phyloP scores from a whole-genome alignment of 1,284 basidiomycete genomes.

The Heterobasidion irregulare region DNA sequence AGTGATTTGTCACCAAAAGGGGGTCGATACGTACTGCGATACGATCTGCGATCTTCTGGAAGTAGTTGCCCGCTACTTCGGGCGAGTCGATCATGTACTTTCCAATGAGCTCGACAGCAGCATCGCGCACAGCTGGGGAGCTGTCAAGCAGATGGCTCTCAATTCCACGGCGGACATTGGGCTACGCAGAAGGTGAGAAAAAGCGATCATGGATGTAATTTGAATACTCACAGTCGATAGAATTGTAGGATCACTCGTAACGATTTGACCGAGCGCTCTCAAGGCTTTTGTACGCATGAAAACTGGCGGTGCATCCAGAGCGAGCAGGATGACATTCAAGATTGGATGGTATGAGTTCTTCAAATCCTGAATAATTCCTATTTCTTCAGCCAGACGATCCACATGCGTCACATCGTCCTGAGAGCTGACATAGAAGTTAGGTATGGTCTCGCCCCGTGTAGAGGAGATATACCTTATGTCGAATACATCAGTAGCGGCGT shows the following conservation, averaged over 20 bases:
- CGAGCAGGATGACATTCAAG: constrained; percentile 64
- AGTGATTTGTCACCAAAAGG: neutral
- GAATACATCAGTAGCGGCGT: constrained; percentile 59
- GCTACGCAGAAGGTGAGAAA: constrained; percentile 27
- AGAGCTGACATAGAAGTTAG: constrained; percentile 19
- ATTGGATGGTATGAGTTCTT: constrained; percentile 76
- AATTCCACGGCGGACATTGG: constrained; percentile 73
- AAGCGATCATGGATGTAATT: neutral
- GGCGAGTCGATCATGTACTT: constrained; percentile 90
- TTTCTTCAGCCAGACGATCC: constrained; percentile 64
- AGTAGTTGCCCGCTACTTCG: constrained; percentile 79
- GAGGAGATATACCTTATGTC: constrained; percentile 52
- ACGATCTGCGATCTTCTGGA: constrained; percentile 77
- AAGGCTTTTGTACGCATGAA: constrained; percentile 89
- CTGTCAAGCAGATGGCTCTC: constrained; percentile 85
- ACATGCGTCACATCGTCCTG: constrained; percentile 60
- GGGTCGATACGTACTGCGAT: constrained; percentile 57
- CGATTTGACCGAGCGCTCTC: constrained; percentile 76
- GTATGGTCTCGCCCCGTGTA: no score
- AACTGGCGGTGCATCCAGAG: constrained; percentile 76
- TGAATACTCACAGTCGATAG: constrained; percentile 53
- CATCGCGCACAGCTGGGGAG: constrained; percentile 91
- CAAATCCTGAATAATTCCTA: constrained; percentile 68
- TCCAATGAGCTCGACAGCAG: constrained; percentile 91
- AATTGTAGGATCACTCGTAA: constrained; percentile 81